phyloP scores from a whole-genome alignment of 225 moss, liverwort and hornwort species.

The Rhytidiadelphus loreus region DNA sequence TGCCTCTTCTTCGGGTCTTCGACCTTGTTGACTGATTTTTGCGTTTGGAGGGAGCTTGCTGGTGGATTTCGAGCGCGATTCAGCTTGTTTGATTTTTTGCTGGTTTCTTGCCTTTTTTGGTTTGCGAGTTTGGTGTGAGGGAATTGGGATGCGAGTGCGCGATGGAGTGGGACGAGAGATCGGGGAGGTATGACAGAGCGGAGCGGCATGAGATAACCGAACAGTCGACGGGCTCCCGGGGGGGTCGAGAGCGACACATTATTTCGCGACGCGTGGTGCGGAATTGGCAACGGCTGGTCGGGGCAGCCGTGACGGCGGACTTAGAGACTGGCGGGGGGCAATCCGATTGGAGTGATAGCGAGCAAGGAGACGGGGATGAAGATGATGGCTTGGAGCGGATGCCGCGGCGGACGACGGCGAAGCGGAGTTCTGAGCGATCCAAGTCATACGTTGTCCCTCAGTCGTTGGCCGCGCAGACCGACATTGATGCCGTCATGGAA shows the following conservation, averaged over 20 bases:
- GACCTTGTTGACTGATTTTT: not conserved
- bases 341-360: slow-evolving; percentile 18
- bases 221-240: not conserved
- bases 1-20: not conserved
- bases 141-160: slow-evolving; percentile 3
- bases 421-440: slow-evolving; percentile 1
- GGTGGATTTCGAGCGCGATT: not conserved
- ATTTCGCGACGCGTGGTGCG: slow-evolving; percentile 25
- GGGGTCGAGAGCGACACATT: not conserved
- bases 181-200: not conserved
- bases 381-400: not conserved
- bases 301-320: slow-evolving; percentile 5
- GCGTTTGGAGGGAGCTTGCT: not conserved
- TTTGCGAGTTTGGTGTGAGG: not conserved
- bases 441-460: slow-evolving; percentile 42
- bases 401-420: not conserved
- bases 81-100: not conserved
- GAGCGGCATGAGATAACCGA: not conserved
- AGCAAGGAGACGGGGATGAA: slow-evolving; percentile 5
- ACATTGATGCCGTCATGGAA: slow-evolving; percentile 62
- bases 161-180: not conserved
- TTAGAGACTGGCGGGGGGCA: slow-evolving; percentile 1
- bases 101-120: not conserved
- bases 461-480: slow-evolving; percentile 56
- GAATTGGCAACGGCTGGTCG: slow-evolving; percentile 56